Conservation (phyloP, 768 basidiomycete species). For the Nidularia pulvinata region DNA sequence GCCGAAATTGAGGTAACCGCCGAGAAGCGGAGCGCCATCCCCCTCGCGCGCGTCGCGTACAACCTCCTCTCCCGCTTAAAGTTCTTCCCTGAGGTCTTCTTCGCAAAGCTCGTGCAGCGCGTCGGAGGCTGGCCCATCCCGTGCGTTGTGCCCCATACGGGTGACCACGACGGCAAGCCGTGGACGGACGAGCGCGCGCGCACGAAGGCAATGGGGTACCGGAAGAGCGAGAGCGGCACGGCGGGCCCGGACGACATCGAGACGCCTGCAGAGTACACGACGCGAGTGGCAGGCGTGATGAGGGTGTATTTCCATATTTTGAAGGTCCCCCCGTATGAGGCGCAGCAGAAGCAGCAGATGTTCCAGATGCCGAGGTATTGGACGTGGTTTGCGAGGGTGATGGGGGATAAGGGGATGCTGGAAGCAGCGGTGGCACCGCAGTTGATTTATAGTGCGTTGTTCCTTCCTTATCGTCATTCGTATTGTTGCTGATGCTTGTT, state of each 20-base stretch:
- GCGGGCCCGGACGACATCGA: constrained; percentile 41
- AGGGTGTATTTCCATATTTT: constrained; percentile 86
- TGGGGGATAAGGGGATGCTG: constrained; percentile 49
- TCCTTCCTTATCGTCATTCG: background rate
- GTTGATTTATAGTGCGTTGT: constrained; percentile 62
- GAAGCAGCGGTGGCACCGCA: constrained; percentile 62
- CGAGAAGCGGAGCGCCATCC: constrained; percentile 81
- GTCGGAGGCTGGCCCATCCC: constrained; percentile 91
- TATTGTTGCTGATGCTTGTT: constrained; percentile 3
- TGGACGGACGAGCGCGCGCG: constrained; percentile 39
- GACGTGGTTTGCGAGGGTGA: constrained; percentile 70
- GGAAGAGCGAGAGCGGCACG: constrained; percentile 28
- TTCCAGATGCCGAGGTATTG: constrained; percentile 69
- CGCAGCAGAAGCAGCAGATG: constrained; percentile 41
- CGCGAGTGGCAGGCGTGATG: constrained; percentile 76
- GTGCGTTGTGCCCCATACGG: constrained; percentile 43
- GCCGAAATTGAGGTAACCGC: constrained; percentile 94
- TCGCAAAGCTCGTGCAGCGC: constrained; percentile 82
- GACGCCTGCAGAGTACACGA: constrained; percentile 55
- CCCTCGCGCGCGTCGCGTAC: constrained; percentile 77
- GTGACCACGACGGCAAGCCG: constrained; percentile 46
- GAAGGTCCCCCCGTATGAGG: constrained; percentile 31
- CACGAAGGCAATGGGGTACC: constrained; percentile 57
- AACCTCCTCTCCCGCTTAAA: constrained; percentile 61
- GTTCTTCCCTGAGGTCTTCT: constrained; percentile 75